Evolutionary conservation across 495 filamentous ascomycete genomes (phyloP), one percentile per base, ranked within the genome.

Genomic region (Trichocladium antarcticum): DNA sequence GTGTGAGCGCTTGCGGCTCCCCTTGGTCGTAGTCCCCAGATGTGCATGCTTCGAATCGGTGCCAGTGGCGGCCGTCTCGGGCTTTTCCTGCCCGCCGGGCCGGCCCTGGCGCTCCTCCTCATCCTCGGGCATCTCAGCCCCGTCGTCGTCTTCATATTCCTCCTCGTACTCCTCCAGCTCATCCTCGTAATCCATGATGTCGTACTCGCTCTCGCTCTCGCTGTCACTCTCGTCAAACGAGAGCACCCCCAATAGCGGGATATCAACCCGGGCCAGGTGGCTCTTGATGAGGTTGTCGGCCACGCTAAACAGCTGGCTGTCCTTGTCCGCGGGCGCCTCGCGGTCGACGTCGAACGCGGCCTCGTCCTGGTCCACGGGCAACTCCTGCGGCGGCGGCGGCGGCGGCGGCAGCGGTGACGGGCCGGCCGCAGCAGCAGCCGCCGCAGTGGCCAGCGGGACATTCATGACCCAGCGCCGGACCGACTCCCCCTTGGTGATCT

Each of bases 201-300:
- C 56, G 1, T 58, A 49, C 34, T 61, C 60, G 51, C 52, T 46
- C 56, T 62, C 43, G 57, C 63, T 51, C 47, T 62, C 62, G 11
- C 53, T 58, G 12, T 65, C 64, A 45, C 62, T 65, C 38, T 62
- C 60, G 19, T 67, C 62, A 43, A 66, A 62, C 12, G 51, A 56
- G 36, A 67, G 43, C 20, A 50, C 50, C 15, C 64, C 61, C 38
- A 67, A 41, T 37, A 67, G 20, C 34, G 63, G 64, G 24, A 67
- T 55, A n/a, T 64, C 60, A 24, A 62, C 55, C 39, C 56, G 36
- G 20, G 57, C 55, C 45, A 64, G 45, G 38, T 67, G 63, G 34
- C 57, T 62, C 49, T 60, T 66, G 56, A 67, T 66, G 14, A 67
- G 34, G 32, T 64, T 57, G 31, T 63, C 63, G 16, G 64, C 61